These are phyloP conservation scores for Beta corolliflora DNA, from an alignment of 179 eudicot species.

Conservation along the genomic window DNA sequence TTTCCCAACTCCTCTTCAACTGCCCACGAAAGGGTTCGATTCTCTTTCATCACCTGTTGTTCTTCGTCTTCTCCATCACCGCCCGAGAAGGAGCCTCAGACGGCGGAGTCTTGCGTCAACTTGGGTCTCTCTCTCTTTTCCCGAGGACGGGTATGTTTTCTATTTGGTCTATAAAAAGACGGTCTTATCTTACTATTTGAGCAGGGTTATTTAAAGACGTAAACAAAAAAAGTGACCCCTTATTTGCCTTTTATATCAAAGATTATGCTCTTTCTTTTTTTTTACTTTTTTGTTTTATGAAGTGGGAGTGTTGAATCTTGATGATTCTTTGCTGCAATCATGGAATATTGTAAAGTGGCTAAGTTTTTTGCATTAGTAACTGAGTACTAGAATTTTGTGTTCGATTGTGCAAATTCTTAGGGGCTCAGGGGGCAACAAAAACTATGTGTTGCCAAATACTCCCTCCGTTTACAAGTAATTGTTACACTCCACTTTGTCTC, in stretches of 20 bases:
- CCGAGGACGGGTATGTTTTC: conserved; percentile 75
- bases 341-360: background rate
- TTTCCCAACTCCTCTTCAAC: conserved; percentile 22
- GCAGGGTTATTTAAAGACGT: too few species aligned
- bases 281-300: background rate
- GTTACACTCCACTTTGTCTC: too few species aligned
- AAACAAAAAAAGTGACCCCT: too few species aligned
- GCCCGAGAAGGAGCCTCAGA: conserved; percentile 39
- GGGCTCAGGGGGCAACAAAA: too few species aligned
- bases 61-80: conserved; percentile 55
- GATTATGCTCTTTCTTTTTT: background rate
- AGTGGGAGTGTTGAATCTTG: conserved; percentile 12
- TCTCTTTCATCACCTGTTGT: conserved; percentile 35
- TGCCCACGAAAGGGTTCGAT: conserved; percentile 24
- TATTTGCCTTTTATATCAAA: background rate
- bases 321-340: background rate
- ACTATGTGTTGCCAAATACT: too few species aligned
- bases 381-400: background rate
- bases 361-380: background rate
- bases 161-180: background rate
- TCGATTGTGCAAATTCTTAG: background rate
- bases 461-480: too few species aligned
- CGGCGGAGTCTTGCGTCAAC: conserved; percentile 85
- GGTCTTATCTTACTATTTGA: too few species aligned
- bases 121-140: conserved; percentile 87